A percentile compares a stretch with the other conserved stretches of the same genome.
These are phyloP conservation scores for Saraca asoca DNA, from an alignment of 331 rosid genomes.

Conservation along the genomic window DNA sequence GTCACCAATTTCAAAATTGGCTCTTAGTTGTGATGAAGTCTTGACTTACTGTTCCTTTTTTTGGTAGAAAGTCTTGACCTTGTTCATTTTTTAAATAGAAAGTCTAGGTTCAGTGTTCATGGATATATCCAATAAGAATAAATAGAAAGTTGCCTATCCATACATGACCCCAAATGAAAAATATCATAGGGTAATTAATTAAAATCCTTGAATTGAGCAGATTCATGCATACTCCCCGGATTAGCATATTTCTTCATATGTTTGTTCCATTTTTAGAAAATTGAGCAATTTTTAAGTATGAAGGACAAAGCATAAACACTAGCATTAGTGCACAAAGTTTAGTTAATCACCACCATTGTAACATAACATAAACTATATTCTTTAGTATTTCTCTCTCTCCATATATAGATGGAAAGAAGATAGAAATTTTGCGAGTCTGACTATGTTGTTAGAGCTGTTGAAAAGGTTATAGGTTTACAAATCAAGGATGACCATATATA, in stretches of 20 bases:
- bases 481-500: no score
- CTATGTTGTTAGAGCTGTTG: no score
- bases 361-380: no score
- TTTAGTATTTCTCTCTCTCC: no score
- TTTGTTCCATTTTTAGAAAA: neutral
- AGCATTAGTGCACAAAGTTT: neutral
- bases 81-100: no score
- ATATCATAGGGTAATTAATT: neutral
- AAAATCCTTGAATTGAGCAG: no score
- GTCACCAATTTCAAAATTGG: no score
- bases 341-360: neutral
- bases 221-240: neutral
- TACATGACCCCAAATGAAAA: neutral
- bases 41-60: no score
- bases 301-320: neutral
- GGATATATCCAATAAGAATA: slow-evolving; percentile 2
- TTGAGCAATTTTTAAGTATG: neutral
- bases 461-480: no score
- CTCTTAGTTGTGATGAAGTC: neutral
- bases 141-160: neutral
- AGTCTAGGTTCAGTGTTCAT: neutral
- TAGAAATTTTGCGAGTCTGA: no score
- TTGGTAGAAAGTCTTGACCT: no score
- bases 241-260: neutral
- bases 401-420: no score